Evolutionary conservation across 164 flowering plant species (phyloP).

Genomic region (Stephania japonica): DNA sequence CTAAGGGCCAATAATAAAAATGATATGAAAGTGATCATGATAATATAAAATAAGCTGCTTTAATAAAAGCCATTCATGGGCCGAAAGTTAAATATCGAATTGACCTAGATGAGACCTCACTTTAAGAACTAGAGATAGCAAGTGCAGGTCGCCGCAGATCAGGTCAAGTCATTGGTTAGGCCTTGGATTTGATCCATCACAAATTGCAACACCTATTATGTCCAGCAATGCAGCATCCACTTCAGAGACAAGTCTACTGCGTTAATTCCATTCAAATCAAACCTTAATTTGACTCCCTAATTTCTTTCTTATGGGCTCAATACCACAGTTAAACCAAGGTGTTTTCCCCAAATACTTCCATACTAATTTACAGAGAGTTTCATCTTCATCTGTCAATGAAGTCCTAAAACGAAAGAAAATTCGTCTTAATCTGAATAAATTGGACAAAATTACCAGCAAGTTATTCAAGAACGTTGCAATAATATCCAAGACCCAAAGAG

Average conservation of each 20-base stretch:
- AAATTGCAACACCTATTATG: neutral
- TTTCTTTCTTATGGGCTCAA: neutral
- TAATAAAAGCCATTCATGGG: neutral
- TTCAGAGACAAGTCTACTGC: neutral
- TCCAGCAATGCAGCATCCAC: slow-evolving; percentile 2
- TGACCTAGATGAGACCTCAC: neutral
- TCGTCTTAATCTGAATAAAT: too few species aligned
- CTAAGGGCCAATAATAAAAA: neutral
- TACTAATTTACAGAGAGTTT: too few species aligned
- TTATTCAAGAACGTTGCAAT: too few species aligned
- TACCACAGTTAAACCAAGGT: neutral
- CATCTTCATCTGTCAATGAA: too few species aligned
- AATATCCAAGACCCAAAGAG: too few species aligned
- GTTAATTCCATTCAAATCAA: neutral
- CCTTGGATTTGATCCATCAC: neutral
- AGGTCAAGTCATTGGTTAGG: neutral
- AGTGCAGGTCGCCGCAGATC: neutral
- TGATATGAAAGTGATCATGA: neutral
- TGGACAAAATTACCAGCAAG: too few species aligned
- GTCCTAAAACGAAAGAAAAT: too few species aligned
- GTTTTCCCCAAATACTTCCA: too few species aligned
- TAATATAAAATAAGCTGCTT: neutral
- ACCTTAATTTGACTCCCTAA: neutral
- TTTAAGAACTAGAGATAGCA: neutral
- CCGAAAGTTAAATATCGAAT: neutral